Evolutionary conservation across 176 grass and related monocot genomes (phyloP), one percentile per base, ranked within the genome.

Genomic region (Rhynchospora breviuscula): DNA sequence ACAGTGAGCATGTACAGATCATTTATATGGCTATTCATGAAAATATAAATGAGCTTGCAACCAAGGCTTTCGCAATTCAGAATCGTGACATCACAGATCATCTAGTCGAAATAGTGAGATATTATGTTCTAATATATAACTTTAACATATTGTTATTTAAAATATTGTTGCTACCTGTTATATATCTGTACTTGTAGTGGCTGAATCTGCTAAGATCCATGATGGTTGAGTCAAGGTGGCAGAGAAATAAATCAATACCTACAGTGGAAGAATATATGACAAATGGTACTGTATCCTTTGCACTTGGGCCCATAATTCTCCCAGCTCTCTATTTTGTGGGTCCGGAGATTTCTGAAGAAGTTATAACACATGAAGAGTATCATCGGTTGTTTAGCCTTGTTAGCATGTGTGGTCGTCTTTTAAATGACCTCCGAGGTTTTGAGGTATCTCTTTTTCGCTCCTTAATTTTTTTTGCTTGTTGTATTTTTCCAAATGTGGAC

Each of bases 161-260:
- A 64, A 19, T 48, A 5, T 15, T 23, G 10, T 12, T 14, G 5
- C 61, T 33, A 49, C 2, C 45, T 58, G 0, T 31, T 22, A 33
- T 26, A 68, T 23, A 1, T 81, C 45, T 78, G 15, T 5, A 17
- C 85, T 6, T 78, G 49, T 26, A 97, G 91, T 97, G 94, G 94
- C 49, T 88, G 46, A 77, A 78, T 57, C 22, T 88, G 67, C 22
- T 94, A 56, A 89, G 82, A 60, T 94, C 87, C 13, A 89, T 89
- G 94, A 94, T 92, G 90, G 88, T 40, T 4, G 90, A 97, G 59
- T 87, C 85, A 48, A 84, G 88, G 18, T 94, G 94, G 91, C 1
- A 33, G 23, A 58, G 71, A 9, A 84, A 25, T 84, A 71, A 82
- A 40, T 63, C 84, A 57, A 72, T 90, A n/a, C 94, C 91, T 40